Evolutionary conservation across 1,284 basidiomycete species (phyloP), one percentile per base, ranked within the genome.

Genomic region (Ganoderma sinense): DNA sequence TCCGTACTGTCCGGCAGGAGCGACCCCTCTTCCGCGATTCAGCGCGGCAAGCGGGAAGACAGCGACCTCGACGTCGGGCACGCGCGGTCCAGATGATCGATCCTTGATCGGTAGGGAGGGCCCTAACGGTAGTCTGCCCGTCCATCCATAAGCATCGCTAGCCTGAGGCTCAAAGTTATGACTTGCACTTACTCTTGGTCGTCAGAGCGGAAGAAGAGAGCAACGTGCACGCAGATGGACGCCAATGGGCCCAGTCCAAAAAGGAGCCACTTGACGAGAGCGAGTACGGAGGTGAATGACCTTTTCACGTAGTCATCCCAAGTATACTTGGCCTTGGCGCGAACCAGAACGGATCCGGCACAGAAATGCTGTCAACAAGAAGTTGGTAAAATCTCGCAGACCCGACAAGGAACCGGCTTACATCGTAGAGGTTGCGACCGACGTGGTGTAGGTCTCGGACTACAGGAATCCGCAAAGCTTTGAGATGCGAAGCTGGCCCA

Each of bases 351-450:
- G 5, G 79, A 70, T 1, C 79, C 80, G 4, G 75, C 66, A 13
- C 75, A 72, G 33, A 80, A 60, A 58, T 82, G 81, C 80, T 82
- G 29, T 40, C 39, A 29, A 33, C 39, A 29, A 33, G 18, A 36
- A 53, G 33, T 33, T 33, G 33, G 33, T 33, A 3, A 33, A 7
- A 33, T 33, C 7, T 33, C 3, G 33, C 33, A 33, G 33, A 33
- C 33, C 6, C 11, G 20, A 48, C 23, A n/a, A 20, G n/a, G 20
- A n/a, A 48, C 10, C 10, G 0, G 39, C 82, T 66, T 62, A 85
- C 83, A 69, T 84, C 80, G n/a, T 69, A 71, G 36, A 83, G 70
- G 59, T 87, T 85, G 72, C 83, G 79, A 4, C 87, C 86, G 16
- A 87, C 86, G 63, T 80, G 79, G 1, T 82, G 79, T 10, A 84